These are phyloP conservation scores for Ormosia semicastrata DNA, from an alignment of 306 rosid species.

Conservation along the genomic window DNA sequence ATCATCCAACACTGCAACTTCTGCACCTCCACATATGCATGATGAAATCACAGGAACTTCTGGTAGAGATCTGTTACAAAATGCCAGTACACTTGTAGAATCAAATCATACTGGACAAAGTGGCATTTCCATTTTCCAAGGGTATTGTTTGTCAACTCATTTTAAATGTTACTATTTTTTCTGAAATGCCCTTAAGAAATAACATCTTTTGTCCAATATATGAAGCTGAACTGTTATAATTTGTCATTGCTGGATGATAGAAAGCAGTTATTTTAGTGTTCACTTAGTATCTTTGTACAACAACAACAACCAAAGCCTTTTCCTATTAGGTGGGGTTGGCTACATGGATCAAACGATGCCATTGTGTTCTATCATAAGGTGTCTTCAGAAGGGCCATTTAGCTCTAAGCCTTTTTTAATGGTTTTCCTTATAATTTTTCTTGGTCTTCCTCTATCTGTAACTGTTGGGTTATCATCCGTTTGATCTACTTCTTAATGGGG, in stretches of 20 bases:
- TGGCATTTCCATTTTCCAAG: conserved; percentile 78
- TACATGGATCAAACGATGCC: background rate
- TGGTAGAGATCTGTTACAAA: conserved; percentile 34
- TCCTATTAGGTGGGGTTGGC: background rate
- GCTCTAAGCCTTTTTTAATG: background rate
- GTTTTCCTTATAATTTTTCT: background rate
- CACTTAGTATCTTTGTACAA: background rate
- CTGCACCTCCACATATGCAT: conserved; percentile 26
- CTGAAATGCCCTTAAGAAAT: background rate
- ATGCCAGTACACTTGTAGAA: conserved; percentile 35
- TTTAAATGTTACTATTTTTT: conserved; percentile 18
- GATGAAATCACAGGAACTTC: conserved; percentile 38
- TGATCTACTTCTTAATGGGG: background rate
- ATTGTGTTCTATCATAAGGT: too few relatives aligned
- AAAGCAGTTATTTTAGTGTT: background rate
- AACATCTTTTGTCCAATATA: background rate
- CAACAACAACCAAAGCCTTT: background rate
- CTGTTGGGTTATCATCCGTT: background rate
- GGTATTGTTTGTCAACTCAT: conserved; percentile 55
- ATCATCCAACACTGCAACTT: conserved; percentile 39
- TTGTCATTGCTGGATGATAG: background rate
- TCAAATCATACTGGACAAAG: conserved; percentile 45
- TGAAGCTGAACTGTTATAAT: background rate
- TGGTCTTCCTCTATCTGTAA: background rate
- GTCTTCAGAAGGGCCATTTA: background rate